These are phyloP conservation scores for Aegilops longissima DNA, from an alignment of 176 grass and related monocot species.

Conservation along the genomic window DNA sequence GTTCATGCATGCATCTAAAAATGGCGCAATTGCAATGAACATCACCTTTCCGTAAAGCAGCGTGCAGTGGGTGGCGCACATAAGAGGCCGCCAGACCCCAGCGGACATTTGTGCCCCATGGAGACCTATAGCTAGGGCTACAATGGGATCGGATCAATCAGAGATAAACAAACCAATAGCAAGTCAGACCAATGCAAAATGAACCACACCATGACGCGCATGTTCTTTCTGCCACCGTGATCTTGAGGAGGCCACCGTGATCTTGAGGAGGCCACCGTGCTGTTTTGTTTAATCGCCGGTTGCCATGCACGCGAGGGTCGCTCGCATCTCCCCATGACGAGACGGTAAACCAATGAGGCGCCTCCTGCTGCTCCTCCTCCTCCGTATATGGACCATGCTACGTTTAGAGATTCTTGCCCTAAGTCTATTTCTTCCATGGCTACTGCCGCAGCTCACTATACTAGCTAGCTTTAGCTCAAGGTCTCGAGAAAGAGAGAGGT, in stretches of 20 bases:
- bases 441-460: not conserved
- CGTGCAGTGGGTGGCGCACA: not conserved
- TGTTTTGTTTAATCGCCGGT: slow-evolving; percentile 24
- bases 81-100: not conserved
- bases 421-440: not conserved
- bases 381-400: slow-evolving; percentile 3
- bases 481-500: slow-evolving; percentile 1
- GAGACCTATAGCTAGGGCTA: not conserved
- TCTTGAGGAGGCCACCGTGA: not conserved
- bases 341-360: not conserved
- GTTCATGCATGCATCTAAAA: slow-evolving; percentile 20
- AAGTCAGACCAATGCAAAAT: not conserved
- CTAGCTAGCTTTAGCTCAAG: not conserved
- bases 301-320: slow-evolving; percentile 30
- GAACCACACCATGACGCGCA: not conserved
- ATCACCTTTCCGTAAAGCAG: slow-evolving; percentile 37
- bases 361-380: not conserved
- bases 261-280: not conserved
- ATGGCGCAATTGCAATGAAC: slow-evolving; percentile 25
- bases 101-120: not conserved
- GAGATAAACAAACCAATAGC: not conserved
- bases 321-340: slow-evolving; percentile 5
- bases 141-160: not conserved
- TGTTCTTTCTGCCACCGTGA: not conserved
- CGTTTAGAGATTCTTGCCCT: not conserved